Conservation (phyloP, 495 filamentous ascomycete genomes). For the Letharia lupina region DNA sequence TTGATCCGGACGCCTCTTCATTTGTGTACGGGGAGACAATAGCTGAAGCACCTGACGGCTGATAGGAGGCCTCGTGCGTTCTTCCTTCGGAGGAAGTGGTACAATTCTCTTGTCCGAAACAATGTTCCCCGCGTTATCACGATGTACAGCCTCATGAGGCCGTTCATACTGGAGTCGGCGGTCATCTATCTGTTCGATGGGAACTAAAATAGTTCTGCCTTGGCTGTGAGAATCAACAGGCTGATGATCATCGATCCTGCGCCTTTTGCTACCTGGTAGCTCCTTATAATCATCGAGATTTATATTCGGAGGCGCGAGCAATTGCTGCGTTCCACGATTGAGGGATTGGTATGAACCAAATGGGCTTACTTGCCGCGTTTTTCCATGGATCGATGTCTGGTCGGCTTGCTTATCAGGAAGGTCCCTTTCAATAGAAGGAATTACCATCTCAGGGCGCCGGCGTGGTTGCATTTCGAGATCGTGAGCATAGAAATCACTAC, state of each 20-base stretch:
- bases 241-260: slow-evolving; percentile 8
- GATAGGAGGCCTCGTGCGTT: background rate
- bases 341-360: background rate
- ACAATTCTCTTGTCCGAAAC: slow-evolving; percentile 12
- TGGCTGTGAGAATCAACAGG: background rate
- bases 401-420: background rate
- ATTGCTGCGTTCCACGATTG: background rate
- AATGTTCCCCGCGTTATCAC: background rate
- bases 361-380: background rate
- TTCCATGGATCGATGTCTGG: background rate
- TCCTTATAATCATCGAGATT: background rate
- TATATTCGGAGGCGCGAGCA: background rate
- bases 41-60: background rate
- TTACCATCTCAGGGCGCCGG: slow-evolving; percentile 6
- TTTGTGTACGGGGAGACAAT: background rate
- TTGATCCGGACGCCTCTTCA: background rate
- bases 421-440: slow-evolving; percentile 16
- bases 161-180: background rate
- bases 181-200: slow-evolving; percentile 1
- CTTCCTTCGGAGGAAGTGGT: slow-evolving; percentile 12
- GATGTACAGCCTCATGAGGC: slow-evolving; percentile 1
- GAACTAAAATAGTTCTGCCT: background rate
- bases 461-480: background rate
- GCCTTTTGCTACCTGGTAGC: slow-evolving; percentile 6
- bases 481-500: background rate